Conservation (phyloP, 208 protist species). For the Acanthamoeba quina region DNA sequence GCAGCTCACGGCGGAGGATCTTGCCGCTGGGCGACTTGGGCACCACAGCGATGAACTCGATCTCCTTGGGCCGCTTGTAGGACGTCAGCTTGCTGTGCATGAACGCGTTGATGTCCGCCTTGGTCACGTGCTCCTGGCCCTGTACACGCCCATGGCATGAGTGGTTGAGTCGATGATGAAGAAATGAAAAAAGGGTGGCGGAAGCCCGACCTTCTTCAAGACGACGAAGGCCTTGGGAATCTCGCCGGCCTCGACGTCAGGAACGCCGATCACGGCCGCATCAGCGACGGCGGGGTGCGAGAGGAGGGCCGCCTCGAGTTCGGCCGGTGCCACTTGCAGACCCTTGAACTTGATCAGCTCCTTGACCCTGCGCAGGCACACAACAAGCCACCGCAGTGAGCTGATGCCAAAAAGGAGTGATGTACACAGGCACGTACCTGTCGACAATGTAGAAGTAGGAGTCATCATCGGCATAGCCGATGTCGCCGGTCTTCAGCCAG, state of each 20-base stretch:
- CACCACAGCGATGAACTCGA: constrained; percentile 88
- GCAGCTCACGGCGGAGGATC: constrained; percentile 88
- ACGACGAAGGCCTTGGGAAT: constrained; percentile 91
- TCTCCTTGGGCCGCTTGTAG: constrained; percentile 90
- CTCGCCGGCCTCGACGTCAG: constrained; percentile 82
- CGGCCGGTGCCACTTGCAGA: constrained; percentile 92
- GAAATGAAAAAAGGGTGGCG: no score
- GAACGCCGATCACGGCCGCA: constrained; percentile 89
- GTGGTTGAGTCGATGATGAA: background rate
- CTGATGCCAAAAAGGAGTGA: no score
- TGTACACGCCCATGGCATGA: background rate
- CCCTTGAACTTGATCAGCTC: constrained; percentile 95
- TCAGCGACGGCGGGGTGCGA: constrained; percentile 83
- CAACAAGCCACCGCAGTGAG: background rate
- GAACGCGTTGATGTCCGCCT: constrained; percentile 85
- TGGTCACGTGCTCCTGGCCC: constrained; percentile 61
- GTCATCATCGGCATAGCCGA: constrained; percentile 40
- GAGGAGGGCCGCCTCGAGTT: constrained; percentile 86
- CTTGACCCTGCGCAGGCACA: constrained; percentile 86
- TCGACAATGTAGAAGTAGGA: constrained; percentile 66
- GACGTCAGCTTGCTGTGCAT: constrained; percentile 82
- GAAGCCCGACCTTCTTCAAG: constrained; percentile 2
- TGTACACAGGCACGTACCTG: background rate
- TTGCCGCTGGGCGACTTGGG: constrained; percentile 91
- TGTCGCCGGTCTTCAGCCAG: constrained; percentile 58